Evolutionary conservation across 495 filamentous ascomycete species (phyloP), one percentile per base, ranked within the genome.

Genomic region (Achaetomiella virescens): DNA sequence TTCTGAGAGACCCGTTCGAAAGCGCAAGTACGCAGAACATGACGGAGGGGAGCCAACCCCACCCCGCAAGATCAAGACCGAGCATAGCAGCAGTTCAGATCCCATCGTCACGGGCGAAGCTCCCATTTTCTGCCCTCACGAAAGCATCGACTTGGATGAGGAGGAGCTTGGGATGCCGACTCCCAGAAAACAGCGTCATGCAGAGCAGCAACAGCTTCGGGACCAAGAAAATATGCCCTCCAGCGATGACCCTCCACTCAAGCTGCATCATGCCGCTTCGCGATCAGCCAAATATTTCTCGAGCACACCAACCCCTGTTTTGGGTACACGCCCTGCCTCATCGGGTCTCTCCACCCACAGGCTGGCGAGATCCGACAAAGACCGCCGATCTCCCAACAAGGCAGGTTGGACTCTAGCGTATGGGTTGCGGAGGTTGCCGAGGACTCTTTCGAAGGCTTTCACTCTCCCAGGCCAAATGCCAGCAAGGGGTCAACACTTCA

Each of bases 61-160:
- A 10, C 27, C 53, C 8, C 46, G 58, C 12, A 70, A 56, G 52
- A 55, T 77, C 15, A 78, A 77, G 54, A 60, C 41, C 29, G 66
- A 68, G 31, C 47, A 33, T 59, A 69, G 50, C 47, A 65, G 36
- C 59, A 70, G 58, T 42, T 70, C 66, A 6, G 67, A 72, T 31
- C 68, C 66, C 0, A 69, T 74, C 5, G 64, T 75, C 42, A 69
- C 65, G 11, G 57, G 57, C 21, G 69, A 66, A 54, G 53, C 57
- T 17, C 53, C 57, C 15, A 44, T 48, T 18, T 72, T 78, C 49
- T 57, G 66, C 20, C 65, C 70, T 6, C 61, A 79, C 51, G 72
- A 81, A 58, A 90, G 85, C 51, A 78, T 90, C 31, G 89, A 93
- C 67, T 75, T 92, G 11, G 88, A 93, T 68, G 82, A 86, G 46